Base-by-base conservation (phyloP, 2,329 filamentous ascomycete species). In the Diaporthe vaccinii region DNA sequence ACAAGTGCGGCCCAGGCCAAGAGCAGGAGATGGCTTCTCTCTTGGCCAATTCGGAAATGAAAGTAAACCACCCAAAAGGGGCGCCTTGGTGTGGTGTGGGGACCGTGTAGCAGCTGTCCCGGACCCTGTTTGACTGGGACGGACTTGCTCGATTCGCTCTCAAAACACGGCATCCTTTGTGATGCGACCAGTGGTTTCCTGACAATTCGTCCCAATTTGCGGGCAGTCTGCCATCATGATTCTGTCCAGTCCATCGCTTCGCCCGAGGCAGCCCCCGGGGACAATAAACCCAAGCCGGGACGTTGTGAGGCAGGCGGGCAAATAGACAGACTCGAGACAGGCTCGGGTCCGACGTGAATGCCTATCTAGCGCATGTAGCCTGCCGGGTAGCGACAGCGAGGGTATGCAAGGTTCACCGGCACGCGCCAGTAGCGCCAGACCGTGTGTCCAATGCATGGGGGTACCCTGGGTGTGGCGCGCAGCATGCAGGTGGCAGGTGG, bases 371-470 rank as follows among this genome's bases (percentile, higher is more conserved):
- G 44, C 31, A 53, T 36, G 31, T 28, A 15, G 46, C 46, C 46
- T 53, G 65, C 65, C 46, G 22, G 62, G 44, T 67, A 51, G 44
- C 28, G 44, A 67, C 28, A 34, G 46, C 22, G 12, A 53, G 31
- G 44, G 34, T 68, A 68, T 53, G 65, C 65, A 68, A 68, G 65
- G 46, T 68, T 68, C 65, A 41, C 31, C 31, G 65, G 65, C 31
- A 39, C 22, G 46, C 28, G 65, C 65, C 65, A 53, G 65, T 53
- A 53, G 65, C 46, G 46, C 46, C 65, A 68, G 46, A 36, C 65
- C 31, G 34, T 59, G 65, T 51, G 62, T 53, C 65, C 46, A 53
- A 68, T 68, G n/a, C 65, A 68, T 28, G 65, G 65, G 46, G 46
- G 46, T 53, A 25, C 46, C 65, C 46, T 68, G 46, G 14, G 65